A percentile compares a stretch with the other conserved stretches of the same genome.
Conservation (phyloP, 2,329 filamentous ascomycete species). For the Didymella arachidicola region DNA sequence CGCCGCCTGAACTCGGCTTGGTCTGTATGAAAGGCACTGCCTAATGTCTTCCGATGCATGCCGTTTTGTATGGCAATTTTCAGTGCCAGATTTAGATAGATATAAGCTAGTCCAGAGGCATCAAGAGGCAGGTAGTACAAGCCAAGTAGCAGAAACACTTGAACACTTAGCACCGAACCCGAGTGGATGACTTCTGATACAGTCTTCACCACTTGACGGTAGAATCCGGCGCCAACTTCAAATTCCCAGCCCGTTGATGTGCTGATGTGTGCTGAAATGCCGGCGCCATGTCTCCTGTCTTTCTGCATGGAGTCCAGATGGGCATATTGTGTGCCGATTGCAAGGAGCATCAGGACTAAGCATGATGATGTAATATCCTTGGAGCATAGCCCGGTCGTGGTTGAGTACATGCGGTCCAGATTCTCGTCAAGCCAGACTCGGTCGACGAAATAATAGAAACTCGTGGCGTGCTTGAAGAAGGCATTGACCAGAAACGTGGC, state of each 20-base stretch:
- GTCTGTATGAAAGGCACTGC: neutral
- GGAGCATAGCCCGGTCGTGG: neutral
- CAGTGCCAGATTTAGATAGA: neutral
- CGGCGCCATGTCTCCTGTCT: neutral
- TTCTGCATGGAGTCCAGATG: neutral
- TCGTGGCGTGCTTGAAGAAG: neutral
- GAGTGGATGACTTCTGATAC: neutral
- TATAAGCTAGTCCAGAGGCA: neutral
- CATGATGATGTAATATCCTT: neutral
- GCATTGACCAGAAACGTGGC: neutral
- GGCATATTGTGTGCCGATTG: neutral
- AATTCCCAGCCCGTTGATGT: neutral
- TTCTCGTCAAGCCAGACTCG: neutral
- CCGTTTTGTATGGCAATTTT: neutral
- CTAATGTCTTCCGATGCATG: neutral
- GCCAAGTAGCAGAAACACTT: neutral
- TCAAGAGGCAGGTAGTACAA: neutral
- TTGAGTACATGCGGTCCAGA: neutral
- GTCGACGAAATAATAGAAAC: neutral
- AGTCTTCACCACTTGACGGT: neutral
- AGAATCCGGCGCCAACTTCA: neutral
- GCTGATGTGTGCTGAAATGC: neutral
- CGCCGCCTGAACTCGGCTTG: neutral
- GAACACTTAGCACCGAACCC: neutral
- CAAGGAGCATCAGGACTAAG: neutral